phyloP scores from a whole-genome alignment of 108 stramenopile species.

The Nitzschia sp. region DNA sequence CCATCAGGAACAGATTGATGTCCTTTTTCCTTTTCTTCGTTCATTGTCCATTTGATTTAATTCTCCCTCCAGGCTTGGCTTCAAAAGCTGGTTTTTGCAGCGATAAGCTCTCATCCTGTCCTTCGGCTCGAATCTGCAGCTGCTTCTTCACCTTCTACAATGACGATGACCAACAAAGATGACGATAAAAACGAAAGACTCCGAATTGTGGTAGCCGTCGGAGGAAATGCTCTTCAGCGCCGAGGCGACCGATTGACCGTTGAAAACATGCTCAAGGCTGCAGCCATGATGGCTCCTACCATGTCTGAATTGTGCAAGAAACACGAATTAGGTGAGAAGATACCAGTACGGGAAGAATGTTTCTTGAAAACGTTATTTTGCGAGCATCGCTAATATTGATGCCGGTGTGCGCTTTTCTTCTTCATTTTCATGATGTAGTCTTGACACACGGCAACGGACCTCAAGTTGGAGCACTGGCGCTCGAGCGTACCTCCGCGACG shows the following conservation, averaged over 20 bases:
- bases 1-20: too few relatives aligned
- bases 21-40: too few relatives aligned
- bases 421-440: too few relatives aligned
- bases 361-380: too few relatives aligned
- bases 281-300: slow-evolving; percentile 78
- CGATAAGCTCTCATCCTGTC: background rate
- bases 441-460: slow-evolving; percentile 81
- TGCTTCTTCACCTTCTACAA: background rate
- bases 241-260: slow-evolving; percentile 84
- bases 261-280: slow-evolving; percentile 86
- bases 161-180: background rate
- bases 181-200: slow-evolving; percentile 25
- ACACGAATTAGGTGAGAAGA: slow-evolving; percentile 56
- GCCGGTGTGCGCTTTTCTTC: too few relatives aligned
- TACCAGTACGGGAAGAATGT: too few relatives aligned
- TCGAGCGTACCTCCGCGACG: slow-evolving; percentile 73
- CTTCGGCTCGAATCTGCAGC: background rate
- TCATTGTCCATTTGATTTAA: background rate
- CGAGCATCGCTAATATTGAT: too few relatives aligned
- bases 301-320: slow-evolving; percentile 52
- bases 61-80: background rate
- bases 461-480: slow-evolving; percentile 81
- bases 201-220: slow-evolving; percentile 77
- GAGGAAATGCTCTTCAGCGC: slow-evolving; percentile 85
- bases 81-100: background rate